Evolutionary conservation across 2,329 filamentous ascomycete species (phyloP).

Genomic region (Camptophora hylomeconis): DNA sequence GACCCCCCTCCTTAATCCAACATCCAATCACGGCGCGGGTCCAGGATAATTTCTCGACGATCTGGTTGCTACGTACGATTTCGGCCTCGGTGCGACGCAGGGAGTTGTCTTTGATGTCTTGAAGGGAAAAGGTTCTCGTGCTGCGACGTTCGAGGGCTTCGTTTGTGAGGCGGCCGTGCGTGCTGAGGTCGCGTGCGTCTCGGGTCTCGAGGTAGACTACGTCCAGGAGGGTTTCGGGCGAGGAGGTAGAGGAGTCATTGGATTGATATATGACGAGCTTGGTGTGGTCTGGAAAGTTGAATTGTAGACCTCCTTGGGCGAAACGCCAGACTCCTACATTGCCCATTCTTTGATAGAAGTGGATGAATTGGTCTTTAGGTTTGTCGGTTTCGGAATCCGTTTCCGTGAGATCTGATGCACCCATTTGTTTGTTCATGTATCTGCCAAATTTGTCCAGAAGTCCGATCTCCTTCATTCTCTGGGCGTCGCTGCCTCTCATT

Average conservation of each 20-base stretch:
- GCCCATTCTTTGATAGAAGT: slow-evolving; percentile 38
- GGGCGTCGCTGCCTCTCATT: slow-evolving; percentile 26
- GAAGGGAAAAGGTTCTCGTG: slow-evolving; percentile 15
- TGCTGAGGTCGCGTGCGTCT: slow-evolving; percentile 30
- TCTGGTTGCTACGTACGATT: slow-evolving; percentile 31
- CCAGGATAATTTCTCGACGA: slow-evolving; percentile 33
- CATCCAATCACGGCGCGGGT: slow-evolving; percentile 25
- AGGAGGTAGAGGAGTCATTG: slow-evolving; percentile 5
- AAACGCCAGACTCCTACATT: slow-evolving; percentile 43
- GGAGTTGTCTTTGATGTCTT: slow-evolving; percentile 14
- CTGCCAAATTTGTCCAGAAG: slow-evolving; percentile 38
- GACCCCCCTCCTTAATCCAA: slow-evolving; percentile 20
- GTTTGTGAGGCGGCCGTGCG: slow-evolving; percentile 27
- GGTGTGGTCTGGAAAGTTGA: slow-evolving; percentile 41
- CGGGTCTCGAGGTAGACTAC: slow-evolving; percentile 36
- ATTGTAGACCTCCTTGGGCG: slow-evolving; percentile 36
- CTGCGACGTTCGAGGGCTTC: slow-evolving; percentile 24
- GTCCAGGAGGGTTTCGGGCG: slow-evolving; percentile 24
- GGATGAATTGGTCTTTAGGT: slow-evolving; percentile 27
- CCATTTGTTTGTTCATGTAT: slow-evolving; percentile 37
- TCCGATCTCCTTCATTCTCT: slow-evolving; percentile 35
- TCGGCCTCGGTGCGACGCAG: slow-evolving; percentile 24
- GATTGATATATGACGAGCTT: slow-evolving; percentile 33
- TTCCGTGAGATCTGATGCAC: slow-evolving; percentile 25
- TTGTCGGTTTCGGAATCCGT: slow-evolving; percentile 15